Evolutionary conservation across 164 flowering plant genomes (phyloP), one percentile per base, ranked within the genome.

Genomic region (Vitis amurensis): DNA sequence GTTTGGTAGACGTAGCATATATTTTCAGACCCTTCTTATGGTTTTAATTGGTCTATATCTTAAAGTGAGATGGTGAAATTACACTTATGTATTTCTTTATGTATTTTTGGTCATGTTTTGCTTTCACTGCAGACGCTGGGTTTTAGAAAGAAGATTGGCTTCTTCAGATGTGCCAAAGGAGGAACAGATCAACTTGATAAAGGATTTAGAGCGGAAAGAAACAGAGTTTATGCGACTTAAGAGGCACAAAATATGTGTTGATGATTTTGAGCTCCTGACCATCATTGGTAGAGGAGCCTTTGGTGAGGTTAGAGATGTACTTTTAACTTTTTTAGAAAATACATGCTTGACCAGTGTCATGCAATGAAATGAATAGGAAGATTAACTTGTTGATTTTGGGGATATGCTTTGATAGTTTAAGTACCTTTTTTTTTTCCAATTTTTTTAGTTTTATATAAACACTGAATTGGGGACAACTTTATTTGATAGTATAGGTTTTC

Each of bases 231-330:
- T 95, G 89, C 78, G 99, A 65, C 88, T 95, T 27, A 93, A 90
- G 77, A 85, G 98, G 80, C 83, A 95, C 85, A 92, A 87, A 79
- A 91, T 90, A 51, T 90, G 97, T 78, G 99, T 85, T 37, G 90
- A 93, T 72, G 99, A 95, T 79, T 95, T 93, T 83, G 98, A 90
- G 70, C 89, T 87, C 71, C 71, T 93, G 67, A 88, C 96, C 71
- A 90, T 95, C 70, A 95, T 95, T 69, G 99, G 98, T 0, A 90
- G 99, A 73, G 98, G 99, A 56, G 99, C 99, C 71, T 94, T 84
- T 83, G 99, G 98, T 64, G 99, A 94, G 98, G 99, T 94, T 61
- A 74, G 86, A 67, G 31, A 49, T 51, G 64, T 69, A 47, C 56
- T 16, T 37, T 37, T 37, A 37, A 37, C 44, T 37, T 37, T 37